Conservation (phyloP, 805 yeast genomes). For the Limtongozyma cylindracea region DNA sequence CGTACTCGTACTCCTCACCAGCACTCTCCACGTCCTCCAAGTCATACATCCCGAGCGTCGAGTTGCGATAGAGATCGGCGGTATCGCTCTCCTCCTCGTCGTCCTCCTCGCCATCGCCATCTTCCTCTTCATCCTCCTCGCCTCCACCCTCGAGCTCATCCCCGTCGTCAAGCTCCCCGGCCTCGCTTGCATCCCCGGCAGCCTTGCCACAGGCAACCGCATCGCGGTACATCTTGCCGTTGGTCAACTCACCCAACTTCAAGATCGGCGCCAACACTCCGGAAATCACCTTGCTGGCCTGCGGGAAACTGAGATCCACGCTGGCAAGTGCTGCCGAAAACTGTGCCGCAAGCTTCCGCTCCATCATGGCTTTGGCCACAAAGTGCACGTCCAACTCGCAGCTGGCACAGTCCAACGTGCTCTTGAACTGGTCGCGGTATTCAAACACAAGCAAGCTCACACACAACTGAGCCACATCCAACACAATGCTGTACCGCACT, state of each 20-base stretch:
- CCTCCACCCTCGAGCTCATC: slow-evolving; percentile 30
- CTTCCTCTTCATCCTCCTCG: slow-evolving; percentile 17
- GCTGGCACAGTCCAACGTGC: too few species aligned
- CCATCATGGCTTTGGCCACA: too few species aligned
- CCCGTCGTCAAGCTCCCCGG: slow-evolving; percentile 44
- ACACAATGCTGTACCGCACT: too few species aligned
- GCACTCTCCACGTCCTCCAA: slow-evolving; percentile 50
- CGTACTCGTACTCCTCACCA: slow-evolving; percentile 21
- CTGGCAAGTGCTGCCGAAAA: too few species aligned
- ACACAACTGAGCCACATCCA: too few species aligned
- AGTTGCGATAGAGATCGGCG: slow-evolving; percentile 65
- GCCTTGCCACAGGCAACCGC: slow-evolving; percentile 35
- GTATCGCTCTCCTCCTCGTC: slow-evolving; percentile 45
- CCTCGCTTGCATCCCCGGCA: too few species aligned
- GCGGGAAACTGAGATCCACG: slow-evolving; percentile 44
- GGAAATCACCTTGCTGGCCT: slow-evolving; percentile 40
- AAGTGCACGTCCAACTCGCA: too few species aligned
- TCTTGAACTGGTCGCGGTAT: too few species aligned
- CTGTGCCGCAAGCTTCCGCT: too few species aligned
- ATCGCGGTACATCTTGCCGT: slow-evolving; percentile 38
- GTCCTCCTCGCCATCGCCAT: slow-evolving; percentile 13
- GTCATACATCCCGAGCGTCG: slow-evolving; percentile 88
- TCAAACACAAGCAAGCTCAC: too few species aligned
- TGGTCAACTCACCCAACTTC: too few species aligned
- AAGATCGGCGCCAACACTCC: too few species aligned